Evolutionary conservation across 306 rosid species (phyloP).

Genomic region (Castanea crenata): DNA sequence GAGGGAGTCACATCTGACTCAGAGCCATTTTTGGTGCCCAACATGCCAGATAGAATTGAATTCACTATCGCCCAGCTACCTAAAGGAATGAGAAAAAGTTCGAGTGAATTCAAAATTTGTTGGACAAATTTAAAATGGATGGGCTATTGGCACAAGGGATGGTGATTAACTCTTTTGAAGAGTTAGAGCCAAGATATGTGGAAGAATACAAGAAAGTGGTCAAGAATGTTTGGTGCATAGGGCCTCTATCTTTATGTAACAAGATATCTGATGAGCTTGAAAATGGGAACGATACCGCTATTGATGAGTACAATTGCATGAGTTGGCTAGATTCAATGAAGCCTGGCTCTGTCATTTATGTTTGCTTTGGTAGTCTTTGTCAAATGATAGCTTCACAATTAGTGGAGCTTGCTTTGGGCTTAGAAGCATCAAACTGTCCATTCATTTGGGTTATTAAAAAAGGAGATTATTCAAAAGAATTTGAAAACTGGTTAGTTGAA

Average conservation of each 20-base stretch:
- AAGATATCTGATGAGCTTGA: slow-evolving; percentile 27
- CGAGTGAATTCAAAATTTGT: slow-evolving; percentile 5
- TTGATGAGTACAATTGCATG: slow-evolving; percentile 29
- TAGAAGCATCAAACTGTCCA: slow-evolving; percentile 44
- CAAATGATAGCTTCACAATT: slow-evolving; percentile 33
- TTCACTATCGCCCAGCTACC: slow-evolving; percentile 39
- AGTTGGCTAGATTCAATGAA: slow-evolving; percentile 50
- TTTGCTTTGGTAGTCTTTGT: slow-evolving; percentile 54
- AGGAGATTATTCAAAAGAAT: slow-evolving; percentile 32
- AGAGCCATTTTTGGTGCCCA: slow-evolving; percentile 41
- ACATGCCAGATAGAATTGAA: slow-evolving; percentile 37
- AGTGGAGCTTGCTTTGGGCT: slow-evolving; percentile 50
- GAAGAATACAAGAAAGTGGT: slow-evolving; percentile 28
- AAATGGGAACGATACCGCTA: slow-evolving; percentile 34
- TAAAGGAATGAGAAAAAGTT: background rate
- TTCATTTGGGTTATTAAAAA: slow-evolving; percentile 53
- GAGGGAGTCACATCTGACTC: slow-evolving; percentile 33
- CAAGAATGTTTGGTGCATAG: slow-evolving; percentile 38
- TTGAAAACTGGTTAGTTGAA: slow-evolving; percentile 43
- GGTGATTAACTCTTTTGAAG: slow-evolving; percentile 55
- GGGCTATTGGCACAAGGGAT: slow-evolving; percentile 42
- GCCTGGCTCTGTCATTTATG: slow-evolving; percentile 37
- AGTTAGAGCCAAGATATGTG: slow-evolving; percentile 43
- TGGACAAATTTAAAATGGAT: slow-evolving; percentile 31
- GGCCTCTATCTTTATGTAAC: slow-evolving; percentile 47